Evolutionary conservation across 2,329 filamentous ascomycete species (phyloP).

Genomic region (Penicillium sp.): DNA sequence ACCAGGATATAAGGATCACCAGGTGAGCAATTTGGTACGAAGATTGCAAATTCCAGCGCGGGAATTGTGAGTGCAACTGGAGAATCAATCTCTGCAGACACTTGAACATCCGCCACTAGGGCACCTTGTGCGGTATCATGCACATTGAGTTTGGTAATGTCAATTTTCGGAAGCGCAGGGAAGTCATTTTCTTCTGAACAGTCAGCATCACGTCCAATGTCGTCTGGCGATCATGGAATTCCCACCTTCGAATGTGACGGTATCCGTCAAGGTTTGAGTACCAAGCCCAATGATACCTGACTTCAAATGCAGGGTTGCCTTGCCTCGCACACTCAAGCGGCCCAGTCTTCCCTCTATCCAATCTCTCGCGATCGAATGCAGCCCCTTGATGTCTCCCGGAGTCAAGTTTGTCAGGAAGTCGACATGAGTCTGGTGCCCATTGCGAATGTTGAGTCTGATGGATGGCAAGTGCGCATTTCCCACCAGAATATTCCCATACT

Average conservation of each 20-base stretch:
- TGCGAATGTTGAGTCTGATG: constrained; percentile 72
- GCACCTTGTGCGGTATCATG: constrained; percentile 68
- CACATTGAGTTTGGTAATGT: constrained; percentile 78
- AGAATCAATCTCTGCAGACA: constrained; percentile 73
- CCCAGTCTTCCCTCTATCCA: constrained; percentile 80
- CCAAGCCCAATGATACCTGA: constrained; percentile 80
- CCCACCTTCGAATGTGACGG: constrained; percentile 81
- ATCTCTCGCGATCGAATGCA: constrained; percentile 80
- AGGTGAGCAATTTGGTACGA: constrained; percentile 77
- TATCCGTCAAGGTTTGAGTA: constrained; percentile 72
- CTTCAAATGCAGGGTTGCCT: constrained; percentile 71
- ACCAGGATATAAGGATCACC: constrained; percentile 74
- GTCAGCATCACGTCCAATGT: constrained; percentile 29
- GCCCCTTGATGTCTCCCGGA: constrained; percentile 73
- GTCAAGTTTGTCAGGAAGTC: constrained; percentile 77
- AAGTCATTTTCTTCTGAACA: constrained; percentile 57
- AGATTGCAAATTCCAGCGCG: constrained; percentile 77
- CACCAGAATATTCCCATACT: constrained; percentile 75
- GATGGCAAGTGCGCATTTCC: constrained; percentile 76
- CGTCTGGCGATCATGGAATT: constrained; percentile 46
- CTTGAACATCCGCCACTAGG: constrained; percentile 77
- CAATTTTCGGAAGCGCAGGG: constrained; percentile 76
- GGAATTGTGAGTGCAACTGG: constrained; percentile 77
- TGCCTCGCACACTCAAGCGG: constrained; percentile 70
- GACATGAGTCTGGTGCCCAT: constrained; percentile 74